These are phyloP conservation scores for Petunia axillaris DNA, from an alignment of 257 asterid genomes.

Conservation along the genomic window DNA sequence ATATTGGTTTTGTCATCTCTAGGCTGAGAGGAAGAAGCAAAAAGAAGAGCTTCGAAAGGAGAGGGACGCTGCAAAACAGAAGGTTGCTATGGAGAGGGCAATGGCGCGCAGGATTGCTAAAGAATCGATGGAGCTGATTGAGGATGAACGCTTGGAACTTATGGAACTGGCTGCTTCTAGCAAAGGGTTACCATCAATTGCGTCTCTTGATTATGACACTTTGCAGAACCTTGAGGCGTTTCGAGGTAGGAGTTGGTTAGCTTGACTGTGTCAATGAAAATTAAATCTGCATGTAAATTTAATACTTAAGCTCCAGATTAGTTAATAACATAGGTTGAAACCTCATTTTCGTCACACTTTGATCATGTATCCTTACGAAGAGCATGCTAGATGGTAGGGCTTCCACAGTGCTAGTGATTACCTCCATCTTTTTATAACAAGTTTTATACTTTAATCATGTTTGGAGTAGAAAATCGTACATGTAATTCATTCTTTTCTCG, in stretches of 20 bases:
- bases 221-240: slow-evolving; percentile 81
- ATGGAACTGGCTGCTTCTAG: slow-evolving; percentile 96
- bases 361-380: background rate
- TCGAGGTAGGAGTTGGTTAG: slow-evolving; percentile 68
- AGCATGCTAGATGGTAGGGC: background rate
- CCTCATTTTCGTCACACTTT: background rate
- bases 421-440: background rate
- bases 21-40: slow-evolving; percentile 95
- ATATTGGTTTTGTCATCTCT: slow-evolving; percentile 24
- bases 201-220: slow-evolving; percentile 86
- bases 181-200: slow-evolving; percentile 83
- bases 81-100: slow-evolving; percentile 92
- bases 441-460: background rate
- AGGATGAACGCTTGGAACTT: slow-evolving; percentile 95
- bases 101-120: slow-evolving; percentile 89
- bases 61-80: slow-evolving; percentile 84
- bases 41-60: slow-evolving; percentile 86
- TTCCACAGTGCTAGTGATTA: slow-evolving; percentile 1
- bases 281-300: slow-evolving; percentile 4
- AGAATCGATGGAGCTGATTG: slow-evolving; percentile 94
- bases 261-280: background rate
- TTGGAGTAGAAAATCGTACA: slow-evolving; percentile 4
- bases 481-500: background rate
- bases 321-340: slow-evolving; percentile 3
- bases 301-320: slow-evolving; percentile 10